These are phyloP conservation scores for Fusarium goolgardi DNA, from an alignment of 2,329 filamentous ascomycete species.

Conservation along the genomic window DNA sequence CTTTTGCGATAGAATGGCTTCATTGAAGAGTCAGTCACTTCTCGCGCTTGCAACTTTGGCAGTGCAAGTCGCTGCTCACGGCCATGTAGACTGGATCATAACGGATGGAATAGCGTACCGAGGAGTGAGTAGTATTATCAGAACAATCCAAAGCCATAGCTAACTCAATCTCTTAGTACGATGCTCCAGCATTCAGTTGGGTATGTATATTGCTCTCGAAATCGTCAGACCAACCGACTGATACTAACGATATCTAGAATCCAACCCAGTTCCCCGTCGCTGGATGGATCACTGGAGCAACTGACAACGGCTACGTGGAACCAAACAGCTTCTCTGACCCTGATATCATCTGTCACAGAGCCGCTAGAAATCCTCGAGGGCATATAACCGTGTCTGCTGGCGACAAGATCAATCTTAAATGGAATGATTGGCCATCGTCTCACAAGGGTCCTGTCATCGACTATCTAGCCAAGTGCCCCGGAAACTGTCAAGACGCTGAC, in stretches of 20 bases:
- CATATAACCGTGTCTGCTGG: slow-evolving; percentile 56
- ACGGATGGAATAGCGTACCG: slow-evolving; percentile 39
- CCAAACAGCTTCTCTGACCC: slow-evolving; percentile 53
- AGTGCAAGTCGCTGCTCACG: slow-evolving; percentile 27
- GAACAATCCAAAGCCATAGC: not conserved
- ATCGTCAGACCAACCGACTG: too few relatives aligned
- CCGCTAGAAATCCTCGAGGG: slow-evolving; percentile 52
- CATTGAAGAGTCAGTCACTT: not conserved
- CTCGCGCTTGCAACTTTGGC: slow-evolving; percentile 2
- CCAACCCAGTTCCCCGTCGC: slow-evolving; percentile 36
- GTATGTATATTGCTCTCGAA: not conserved
- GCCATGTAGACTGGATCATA: slow-evolving; percentile 45
- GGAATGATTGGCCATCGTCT: slow-evolving; percentile 57
- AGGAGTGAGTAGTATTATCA: not conserved
- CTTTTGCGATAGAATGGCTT: slow-evolving; percentile 8
- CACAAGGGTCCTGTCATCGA: slow-evolving; percentile 68
- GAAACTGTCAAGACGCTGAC: slow-evolving; percentile 65
- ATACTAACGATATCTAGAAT: slow-evolving; percentile 26
- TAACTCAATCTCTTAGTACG: slow-evolving; percentile 13
- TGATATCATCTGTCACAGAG: slow-evolving; percentile 62
- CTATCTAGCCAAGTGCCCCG: slow-evolving; percentile 71
- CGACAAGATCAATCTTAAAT: slow-evolving; percentile 55
- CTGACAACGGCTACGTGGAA: slow-evolving; percentile 63
- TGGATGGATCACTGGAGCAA: slow-evolving; percentile 41
- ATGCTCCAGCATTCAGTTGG: slow-evolving; percentile 25